Percentiles rank a stretch among this genome's conserved stretches.
phyloP scores from a whole-genome alignment of 2,329 filamentous ascomycete genomes.

The Beauveria asiatica region DNA sequence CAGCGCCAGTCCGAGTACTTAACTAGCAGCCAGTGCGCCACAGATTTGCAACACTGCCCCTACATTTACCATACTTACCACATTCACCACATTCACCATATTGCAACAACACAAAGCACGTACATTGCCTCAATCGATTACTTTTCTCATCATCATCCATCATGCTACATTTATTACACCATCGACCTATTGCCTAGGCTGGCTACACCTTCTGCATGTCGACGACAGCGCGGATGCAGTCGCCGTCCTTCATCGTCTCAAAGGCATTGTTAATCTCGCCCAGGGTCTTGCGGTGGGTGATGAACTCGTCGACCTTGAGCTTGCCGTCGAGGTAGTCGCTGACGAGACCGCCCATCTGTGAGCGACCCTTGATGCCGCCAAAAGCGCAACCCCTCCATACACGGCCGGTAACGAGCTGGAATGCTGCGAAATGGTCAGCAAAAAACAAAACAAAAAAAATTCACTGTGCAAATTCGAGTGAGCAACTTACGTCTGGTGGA shows the following conservation, averaged over 20 bases:
- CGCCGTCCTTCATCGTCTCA: slow-evolving; percentile 87
- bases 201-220: slow-evolving; percentile 42
- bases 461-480: neutral
- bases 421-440: slow-evolving; percentile 49
- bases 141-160: neutral
- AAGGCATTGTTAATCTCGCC: slow-evolving; percentile 83
- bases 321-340: slow-evolving; percentile 80
- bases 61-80: too few relatives aligned
- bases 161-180: neutral
- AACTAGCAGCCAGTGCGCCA: neutral
- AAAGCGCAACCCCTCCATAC: slow-evolving; percentile 98
- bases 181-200: neutral
- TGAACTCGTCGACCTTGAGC: slow-evolving; percentile 98
- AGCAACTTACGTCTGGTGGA: slow-evolving; percentile 72
- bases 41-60: too few relatives aligned
- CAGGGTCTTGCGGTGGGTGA: slow-evolving; percentile 85
- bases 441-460: too few relatives aligned
- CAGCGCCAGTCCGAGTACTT: neutral
- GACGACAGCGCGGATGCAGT: slow-evolving; percentile 94
- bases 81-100: neutral
- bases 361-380: slow-evolving; percentile 94
- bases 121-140: neutral
- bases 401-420: slow-evolving; percentile 96
- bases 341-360: slow-evolving; percentile 80
- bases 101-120: neutral